Percentiles rank a stretch among this genome's conserved stretches.
These are phyloP conservation scores for Calvatia gigantea DNA, from an alignment of 768 basidiomycete species.

Conservation along the genomic window DNA sequence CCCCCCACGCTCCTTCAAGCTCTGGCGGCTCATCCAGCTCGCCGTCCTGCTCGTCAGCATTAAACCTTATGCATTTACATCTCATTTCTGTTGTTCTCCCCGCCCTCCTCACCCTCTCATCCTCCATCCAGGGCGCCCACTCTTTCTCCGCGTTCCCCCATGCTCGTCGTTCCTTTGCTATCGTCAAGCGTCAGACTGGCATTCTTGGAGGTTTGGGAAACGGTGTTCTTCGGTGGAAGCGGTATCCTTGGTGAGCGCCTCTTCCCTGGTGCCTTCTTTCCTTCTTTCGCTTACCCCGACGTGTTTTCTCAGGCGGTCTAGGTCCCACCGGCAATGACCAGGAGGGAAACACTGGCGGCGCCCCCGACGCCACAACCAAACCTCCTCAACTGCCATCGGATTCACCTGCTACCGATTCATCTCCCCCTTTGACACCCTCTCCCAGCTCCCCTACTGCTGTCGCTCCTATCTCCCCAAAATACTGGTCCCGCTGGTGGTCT, in stretches of 20 bases:
- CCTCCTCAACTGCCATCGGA: background rate
- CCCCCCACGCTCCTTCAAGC: slow-evolving; percentile 38
- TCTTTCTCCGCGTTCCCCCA: slow-evolving; percentile 30
- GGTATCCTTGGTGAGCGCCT: background rate
- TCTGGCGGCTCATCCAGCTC: slow-evolving; percentile 22
- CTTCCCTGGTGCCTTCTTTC: background rate
- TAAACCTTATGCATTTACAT: slow-evolving; percentile 30
- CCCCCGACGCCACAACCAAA: no score
- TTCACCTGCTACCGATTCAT: background rate
- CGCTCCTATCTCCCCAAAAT: background rate
- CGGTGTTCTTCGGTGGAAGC: background rate
- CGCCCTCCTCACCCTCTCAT: slow-evolving; percentile 23
- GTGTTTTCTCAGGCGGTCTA: background rate
- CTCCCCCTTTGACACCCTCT: background rate
- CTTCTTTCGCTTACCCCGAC: background rate
- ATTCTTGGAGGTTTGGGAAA: background rate
- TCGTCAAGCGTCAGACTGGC: slow-evolving; percentile 8
- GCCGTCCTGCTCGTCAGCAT: slow-evolving; percentile 22
- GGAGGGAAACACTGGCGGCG: no score
- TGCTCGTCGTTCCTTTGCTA: slow-evolving; percentile 30
- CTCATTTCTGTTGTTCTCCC: slow-evolving; percentile 25
- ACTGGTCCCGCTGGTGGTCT: background rate
- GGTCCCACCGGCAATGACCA: background rate
- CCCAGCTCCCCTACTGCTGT: background rate
- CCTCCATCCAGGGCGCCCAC: slow-evolving; percentile 32